phyloP scores from a whole-genome alignment of 306 rosid species.

The Cucumis hystrix region DNA sequence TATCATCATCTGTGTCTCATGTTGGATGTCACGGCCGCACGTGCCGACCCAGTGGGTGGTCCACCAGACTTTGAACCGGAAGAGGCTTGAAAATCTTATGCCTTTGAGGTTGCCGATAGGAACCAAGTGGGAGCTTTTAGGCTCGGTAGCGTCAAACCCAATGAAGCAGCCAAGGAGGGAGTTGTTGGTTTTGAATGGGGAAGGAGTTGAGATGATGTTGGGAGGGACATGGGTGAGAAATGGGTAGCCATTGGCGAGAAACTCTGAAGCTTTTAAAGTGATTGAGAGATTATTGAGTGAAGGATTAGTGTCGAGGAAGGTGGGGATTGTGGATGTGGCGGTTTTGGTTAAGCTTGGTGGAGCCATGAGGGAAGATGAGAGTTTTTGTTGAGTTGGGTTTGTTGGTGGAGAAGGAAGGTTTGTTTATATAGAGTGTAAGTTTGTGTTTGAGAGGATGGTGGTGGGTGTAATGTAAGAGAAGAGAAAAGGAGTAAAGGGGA shows the following conservation, averaged over 20 bases:
- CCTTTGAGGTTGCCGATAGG: conserved; percentile 32
- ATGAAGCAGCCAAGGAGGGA: conserved; percentile 33
- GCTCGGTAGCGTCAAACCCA: conserved; percentile 30
- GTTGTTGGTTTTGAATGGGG: conserved; percentile 3
- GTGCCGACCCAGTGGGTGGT: conserved; percentile 51
- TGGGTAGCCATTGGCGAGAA: conserved; percentile 39
- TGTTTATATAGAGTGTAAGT: not conserved
- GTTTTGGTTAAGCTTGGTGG: conserved; percentile 40
- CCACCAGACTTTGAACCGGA: conserved; percentile 77
- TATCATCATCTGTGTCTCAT: conserved; percentile 52
- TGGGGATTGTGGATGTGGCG: not conserved
- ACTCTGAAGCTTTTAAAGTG: conserved; percentile 21
- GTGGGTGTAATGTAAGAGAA: no score
- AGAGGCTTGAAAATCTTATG: conserved; percentile 41
- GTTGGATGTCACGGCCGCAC: conserved; percentile 31
- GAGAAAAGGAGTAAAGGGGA: no score
- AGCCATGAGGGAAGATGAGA: conserved; percentile 24
- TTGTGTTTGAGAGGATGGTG: no score
- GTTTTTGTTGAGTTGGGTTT: not conserved
- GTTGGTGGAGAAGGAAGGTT: not conserved
- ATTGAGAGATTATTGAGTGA: conserved; percentile 10
- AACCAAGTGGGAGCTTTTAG: conserved; percentile 29
- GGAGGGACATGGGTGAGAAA: conserved; percentile 43
- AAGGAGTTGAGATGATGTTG: conserved; percentile 28
- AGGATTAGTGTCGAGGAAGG: not conserved